Base-by-base conservation (phyloP, 1,284 basidiomycete species). In the Exsudoporus floridanus region DNA sequence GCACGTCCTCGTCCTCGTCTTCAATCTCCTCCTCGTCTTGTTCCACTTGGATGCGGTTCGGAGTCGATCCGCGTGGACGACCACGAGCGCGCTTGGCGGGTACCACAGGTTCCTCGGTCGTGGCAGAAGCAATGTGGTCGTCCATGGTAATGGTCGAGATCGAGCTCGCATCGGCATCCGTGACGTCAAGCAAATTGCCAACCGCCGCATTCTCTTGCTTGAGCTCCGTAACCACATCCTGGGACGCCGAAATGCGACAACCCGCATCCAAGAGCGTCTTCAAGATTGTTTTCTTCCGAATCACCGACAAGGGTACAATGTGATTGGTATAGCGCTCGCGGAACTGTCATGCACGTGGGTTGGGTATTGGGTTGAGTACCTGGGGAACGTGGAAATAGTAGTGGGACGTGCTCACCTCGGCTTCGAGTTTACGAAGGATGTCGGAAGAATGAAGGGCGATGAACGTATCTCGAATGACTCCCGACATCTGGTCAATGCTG, bases 381-480 rank as follows among this genome's bases (percentile, higher is more conserved):
- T 12, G 28, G 25, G 18, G 46, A 6, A 30, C 30, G 55, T 34
- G 23, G 13, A 38, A 33, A 14, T 9, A n/a, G 7, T 16, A 21
- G 9, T 7, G n/a, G 34, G 50, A 16, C 0, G 3, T 41, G n/a
- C 73, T 44, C 58, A 86, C 84, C 79, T 91, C 88, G 1, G 71
- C 67, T 14, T 77, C 70, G 4, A 90, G 78, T 59, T 77, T 79
- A 38, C 65, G 64, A 2, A 98, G 80, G 25, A 98, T 85, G 67
- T 96, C 86, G 19, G 90, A 88, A 19, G 87, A 88, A 70, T 99
- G 96, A 10, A 99, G 78, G 5, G 89, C 85, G 57, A 99, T 91
- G 71, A 99, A 99, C 0, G 92, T 93, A 46, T 96, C 91, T 28
- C 96, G 88, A 61, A 99, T 95, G 61, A 91, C 80, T 44, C 78